Percentiles rank a stretch among this genome's conserved stretches.
These are phyloP conservation scores for Schizophyllum amplum DNA, from an alignment of 1,284 basidiomycete species.

Conservation along the genomic window DNA sequence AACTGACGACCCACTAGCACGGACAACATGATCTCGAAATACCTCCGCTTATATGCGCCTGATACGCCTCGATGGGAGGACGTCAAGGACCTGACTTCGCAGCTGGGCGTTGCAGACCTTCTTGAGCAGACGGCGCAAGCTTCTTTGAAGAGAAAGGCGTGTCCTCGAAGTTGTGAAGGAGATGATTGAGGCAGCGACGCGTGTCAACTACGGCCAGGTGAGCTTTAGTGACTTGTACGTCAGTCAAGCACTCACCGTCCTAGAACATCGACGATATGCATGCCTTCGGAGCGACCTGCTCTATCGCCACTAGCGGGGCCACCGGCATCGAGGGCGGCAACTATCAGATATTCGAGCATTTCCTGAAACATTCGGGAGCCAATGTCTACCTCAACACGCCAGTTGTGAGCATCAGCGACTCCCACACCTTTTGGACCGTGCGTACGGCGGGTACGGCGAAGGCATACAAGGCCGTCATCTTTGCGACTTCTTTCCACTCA, in stretches of 20 bases:
- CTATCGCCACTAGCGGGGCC: constrained; percentile 70
- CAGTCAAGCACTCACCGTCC: neutral
- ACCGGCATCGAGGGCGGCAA: constrained; percentile 74
- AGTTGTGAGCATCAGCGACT: constrained; percentile 39
- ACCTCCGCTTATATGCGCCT: constrained; percentile 51
- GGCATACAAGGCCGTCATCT: constrained; percentile 58
- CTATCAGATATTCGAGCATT: constrained; percentile 78
- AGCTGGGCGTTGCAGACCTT: constrained; percentile 46
- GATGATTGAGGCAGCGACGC: constrained; percentile 75
- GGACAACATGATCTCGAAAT: constrained; percentile 47
- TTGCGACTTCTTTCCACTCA: constrained; percentile 72
- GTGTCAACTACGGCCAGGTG: constrained; percentile 88
- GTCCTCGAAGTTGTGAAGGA: constrained; percentile 56
- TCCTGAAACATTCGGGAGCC: constrained; percentile 66
- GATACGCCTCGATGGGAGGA: constrained; percentile 60
- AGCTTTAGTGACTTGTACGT: constrained; percentile 10
- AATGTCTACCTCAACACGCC: constrained; percentile 60
- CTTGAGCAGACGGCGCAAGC: constrained; percentile 44
- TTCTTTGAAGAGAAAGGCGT: constrained; percentile 54
- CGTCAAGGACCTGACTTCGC: constrained; percentile 45
- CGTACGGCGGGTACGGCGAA: constrained; percentile 31
- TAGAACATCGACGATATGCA: constrained; percentile 74
- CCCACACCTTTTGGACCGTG: constrained; percentile 36
- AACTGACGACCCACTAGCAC: neutral
- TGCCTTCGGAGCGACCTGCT: constrained; percentile 68